Evolutionary conservation across 169 alveolate genomes (phyloP), one percentile per base, ranked within the genome.

Genomic region (Cryptosporidium baileyi): DNA sequence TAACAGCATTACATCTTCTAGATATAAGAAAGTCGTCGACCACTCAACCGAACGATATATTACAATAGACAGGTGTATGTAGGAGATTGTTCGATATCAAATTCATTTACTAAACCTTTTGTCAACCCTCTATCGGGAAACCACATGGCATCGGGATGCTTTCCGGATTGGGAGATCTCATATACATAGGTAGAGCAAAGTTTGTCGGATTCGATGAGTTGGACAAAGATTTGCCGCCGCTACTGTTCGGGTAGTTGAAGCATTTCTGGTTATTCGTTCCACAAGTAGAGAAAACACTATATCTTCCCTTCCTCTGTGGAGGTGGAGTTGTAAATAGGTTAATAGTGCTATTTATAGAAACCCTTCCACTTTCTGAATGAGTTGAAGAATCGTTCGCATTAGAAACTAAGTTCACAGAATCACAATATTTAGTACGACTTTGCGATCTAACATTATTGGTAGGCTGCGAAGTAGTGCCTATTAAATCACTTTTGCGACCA

Each of bases 151-250:
- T 74, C 24, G 85, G 85, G 5, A 74, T 54, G 28, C 57, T 74
- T 57, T 74, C 85, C 54, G 85, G 85, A 57, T 74, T 74, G 17
- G 85, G 85, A 32, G 85, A 74, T 57, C 85, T 74, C 85, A 74
- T 74, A 54, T 74, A 74, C 85, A 74, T 74, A 38, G 85, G 85
- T 13, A 74, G 43, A 38, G 85, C 85, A 34, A 74, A 74, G 54
- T 74, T 74, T 32, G 85, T 74, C 17, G 85, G 85, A 38, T 74
- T 74, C 15, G 74, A 51, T 22, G 85, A 51, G 3, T 54, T 13
- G 22, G 34, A 19, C 36, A 51, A 24, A 30, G 85, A 74, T 17
- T 74, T 74, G 52, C 40, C 41, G 22, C 57, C 57, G 30, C 54
- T 54, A 22, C 74, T 38, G 54, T 54, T 9, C 19, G 59, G 19